Evolutionary conservation across 805 yeast species (phyloP).

Genomic region (Blastobotrys attinorum): DNA sequence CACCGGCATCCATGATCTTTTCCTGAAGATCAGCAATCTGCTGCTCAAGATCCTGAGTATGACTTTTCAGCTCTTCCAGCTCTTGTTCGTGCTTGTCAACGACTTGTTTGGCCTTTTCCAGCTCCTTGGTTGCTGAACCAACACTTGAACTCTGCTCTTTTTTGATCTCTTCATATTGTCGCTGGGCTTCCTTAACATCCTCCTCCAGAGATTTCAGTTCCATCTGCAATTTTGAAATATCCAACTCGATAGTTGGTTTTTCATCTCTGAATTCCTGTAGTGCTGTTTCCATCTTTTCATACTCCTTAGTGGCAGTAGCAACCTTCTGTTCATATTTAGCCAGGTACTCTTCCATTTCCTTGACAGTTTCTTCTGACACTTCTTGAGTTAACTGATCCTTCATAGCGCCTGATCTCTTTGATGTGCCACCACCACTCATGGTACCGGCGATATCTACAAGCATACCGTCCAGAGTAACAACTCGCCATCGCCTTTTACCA

Average conservation of each 20-base stretch:
- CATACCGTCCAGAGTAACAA: constrained; percentile 88
- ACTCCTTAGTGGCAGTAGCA: constrained; percentile 36
- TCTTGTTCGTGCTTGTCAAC: constrained; percentile 34
- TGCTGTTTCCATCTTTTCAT: constrained; percentile 50
- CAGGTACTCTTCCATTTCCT: constrained; percentile 45
- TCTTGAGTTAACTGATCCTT: constrained; percentile 27
- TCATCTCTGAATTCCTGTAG: constrained; percentile 53
- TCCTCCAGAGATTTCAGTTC: constrained; percentile 55
- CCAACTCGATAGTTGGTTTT: constrained; percentile 60
- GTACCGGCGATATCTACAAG: constrained; percentile 91
- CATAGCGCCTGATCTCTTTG: constrained; percentile 67
- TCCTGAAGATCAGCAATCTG: constrained; percentile 59
- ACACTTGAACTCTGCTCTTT: constrained; percentile 17
- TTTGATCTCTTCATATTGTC: constrained; percentile 32
- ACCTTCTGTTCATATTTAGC: constrained; percentile 46
- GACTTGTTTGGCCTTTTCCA: constrained; percentile 31
- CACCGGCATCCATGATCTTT: constrained; percentile 85
- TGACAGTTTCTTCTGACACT: constrained; percentile 49
- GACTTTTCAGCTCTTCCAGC: constrained; percentile 39
- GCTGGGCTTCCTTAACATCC: constrained; percentile 43
- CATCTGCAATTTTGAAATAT: constrained; percentile 48
- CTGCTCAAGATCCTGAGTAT: constrained; percentile 47
- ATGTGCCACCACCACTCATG: constrained; percentile 88
- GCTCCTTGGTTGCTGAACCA: constrained; percentile 20
- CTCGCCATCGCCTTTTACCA: constrained; percentile 72